Conservation (phyloP, 345 rosid species). For the Arabidopsis arenosa region DNA sequence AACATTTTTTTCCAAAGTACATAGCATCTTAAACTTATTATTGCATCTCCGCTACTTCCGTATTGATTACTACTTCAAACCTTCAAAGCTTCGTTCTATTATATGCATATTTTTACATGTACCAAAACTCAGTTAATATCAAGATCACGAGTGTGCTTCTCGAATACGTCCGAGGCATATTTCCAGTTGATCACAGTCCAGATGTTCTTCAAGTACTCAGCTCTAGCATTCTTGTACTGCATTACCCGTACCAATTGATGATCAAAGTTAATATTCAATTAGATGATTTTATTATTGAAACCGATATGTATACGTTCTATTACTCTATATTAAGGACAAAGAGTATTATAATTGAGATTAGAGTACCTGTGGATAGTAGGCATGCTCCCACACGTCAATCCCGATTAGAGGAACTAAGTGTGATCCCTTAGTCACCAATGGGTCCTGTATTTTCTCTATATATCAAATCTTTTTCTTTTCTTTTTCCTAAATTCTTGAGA, state of each 20-base stretch:
- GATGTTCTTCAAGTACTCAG: constrained; percentile 87
- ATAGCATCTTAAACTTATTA: background rate
- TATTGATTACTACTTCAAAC: constrained; percentile 6
- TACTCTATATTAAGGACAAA: background rate
- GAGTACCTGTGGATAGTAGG: constrained; percentile 88
- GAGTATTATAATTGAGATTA: background rate
- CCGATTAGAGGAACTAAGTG: constrained; percentile 80
- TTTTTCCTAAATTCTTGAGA: background rate
- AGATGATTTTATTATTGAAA: background rate
- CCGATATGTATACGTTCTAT: background rate
- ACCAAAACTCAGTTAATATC: constrained; percentile 11
- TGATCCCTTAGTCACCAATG: constrained; percentile 79
- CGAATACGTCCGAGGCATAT: constrained; percentile 64
- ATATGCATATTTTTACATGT: background rate
- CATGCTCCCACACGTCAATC: constrained; percentile 98
- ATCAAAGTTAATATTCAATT: background rate
- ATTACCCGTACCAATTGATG: constrained; percentile 16
- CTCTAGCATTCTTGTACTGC: constrained; percentile 90
- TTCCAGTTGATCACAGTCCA: constrained; percentile 96
- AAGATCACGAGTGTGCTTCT: constrained; percentile 44
- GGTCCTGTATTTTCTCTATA: constrained; percentile 62
- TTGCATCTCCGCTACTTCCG: background rate
- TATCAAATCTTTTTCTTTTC: background rate
- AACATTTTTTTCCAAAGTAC: background rate
- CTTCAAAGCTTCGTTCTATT: background rate